Evolutionary conservation across 345 rosid species (phyloP), one percentile per base, ranked within the genome.

Genomic region (Boechera retrofracta): DNA sequence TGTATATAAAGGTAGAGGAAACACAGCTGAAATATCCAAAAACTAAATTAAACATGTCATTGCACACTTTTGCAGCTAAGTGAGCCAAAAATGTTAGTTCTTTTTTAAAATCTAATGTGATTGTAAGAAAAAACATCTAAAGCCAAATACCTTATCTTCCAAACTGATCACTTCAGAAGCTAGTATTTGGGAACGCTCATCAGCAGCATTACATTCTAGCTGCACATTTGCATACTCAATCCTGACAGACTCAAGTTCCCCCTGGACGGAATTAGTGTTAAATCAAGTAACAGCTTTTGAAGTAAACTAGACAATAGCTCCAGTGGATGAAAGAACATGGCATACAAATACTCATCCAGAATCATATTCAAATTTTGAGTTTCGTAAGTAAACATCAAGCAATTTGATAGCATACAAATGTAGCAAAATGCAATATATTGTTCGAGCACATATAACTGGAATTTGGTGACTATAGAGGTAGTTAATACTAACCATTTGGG

Each of bases 141-240:
- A 64, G 36, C 44, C 49, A 63, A 13, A n/a, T 85, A 95, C 99
- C 98, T 96, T 96, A 85, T 96, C 99, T 86, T 96, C 99, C 85
- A 96, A 89, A 70, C 93, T 88, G 48, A 96, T 93, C 72, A 93
- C 99, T 86, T 96, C 99, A 60, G 98, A 86, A 76, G 99, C 98
- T 82, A 93, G 82, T 78, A 96, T 84, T 49, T 87, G 91, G 42
- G 97, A 90, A 24, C 98, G 90, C 77, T 91, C 98, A 82, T 96
- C 97, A 72, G 97, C 92, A 53, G 97, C 99, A 77, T 67, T 85
- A 71, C 97, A 91, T 77, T 96, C 97, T 41, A 96, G 87, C 67
- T 76, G 92, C 47, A 87, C 98, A 82, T 87, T 91, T 53, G 86
- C 75, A 65, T 81, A 93, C 84, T 89, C 97, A 76, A 73, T 82